Evolutionary conservation across 306 rosid species (phyloP).

Genomic region (Hippophae gyantsensis): DNA sequence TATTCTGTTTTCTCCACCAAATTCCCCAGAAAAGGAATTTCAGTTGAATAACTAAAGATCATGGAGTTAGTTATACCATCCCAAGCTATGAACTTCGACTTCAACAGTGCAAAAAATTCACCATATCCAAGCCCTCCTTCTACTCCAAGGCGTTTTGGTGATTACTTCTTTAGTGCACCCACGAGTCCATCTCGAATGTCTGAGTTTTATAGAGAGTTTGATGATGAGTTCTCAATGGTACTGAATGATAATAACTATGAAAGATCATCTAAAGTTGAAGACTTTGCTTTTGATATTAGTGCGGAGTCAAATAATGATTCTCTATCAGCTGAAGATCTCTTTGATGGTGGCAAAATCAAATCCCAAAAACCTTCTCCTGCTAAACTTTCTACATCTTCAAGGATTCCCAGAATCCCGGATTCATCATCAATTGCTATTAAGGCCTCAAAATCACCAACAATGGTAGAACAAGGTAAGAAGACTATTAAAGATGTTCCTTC

Average conservation of each 20-base stretch:
- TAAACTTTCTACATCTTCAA: no score
- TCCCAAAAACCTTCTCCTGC: constrained; percentile 22
- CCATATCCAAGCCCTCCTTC: constrained; percentile 48
- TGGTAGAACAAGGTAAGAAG: constrained; percentile 17
- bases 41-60: neutral
- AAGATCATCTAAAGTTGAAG: neutral
- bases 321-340: constrained; percentile 79
- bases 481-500: constrained; percentile 1
- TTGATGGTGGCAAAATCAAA: constrained; percentile 56
- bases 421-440: neutral
- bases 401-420: neutral
- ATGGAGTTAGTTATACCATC: constrained; percentile 51
- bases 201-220: constrained; percentile 28
- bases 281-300: constrained; percentile 51
- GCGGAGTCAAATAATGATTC: constrained; percentile 29
- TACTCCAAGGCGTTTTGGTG: constrained; percentile 48
- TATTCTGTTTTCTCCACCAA: neutral
- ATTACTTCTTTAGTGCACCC: constrained; percentile 61
- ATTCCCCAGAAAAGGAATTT: neutral
- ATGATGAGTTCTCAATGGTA: constrained; percentile 19
- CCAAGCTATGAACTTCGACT: constrained; percentile 41
- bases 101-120: constrained; percentile 31
- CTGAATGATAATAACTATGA: neutral
- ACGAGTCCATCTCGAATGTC: constrained; percentile 57
- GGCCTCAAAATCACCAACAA: constrained; percentile 16